phyloP scores from a whole-genome alignment of 257 asterid species.

The Salvia hispanica region DNA sequence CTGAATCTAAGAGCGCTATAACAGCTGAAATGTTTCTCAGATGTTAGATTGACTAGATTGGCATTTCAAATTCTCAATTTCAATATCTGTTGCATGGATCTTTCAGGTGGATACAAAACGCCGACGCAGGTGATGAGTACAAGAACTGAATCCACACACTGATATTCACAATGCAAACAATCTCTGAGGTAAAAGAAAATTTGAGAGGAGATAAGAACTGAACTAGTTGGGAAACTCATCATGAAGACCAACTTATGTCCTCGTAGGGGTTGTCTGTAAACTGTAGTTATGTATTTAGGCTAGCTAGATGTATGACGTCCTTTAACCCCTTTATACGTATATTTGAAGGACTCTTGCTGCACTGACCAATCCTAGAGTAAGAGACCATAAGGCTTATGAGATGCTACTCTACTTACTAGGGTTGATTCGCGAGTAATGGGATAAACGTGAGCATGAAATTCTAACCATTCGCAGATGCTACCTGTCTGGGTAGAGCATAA shows the following conservation, averaged over 20 bases:
- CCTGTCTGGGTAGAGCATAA: neutral
- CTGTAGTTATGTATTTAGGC: conserved; percentile 47
- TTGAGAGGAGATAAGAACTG: conserved; percentile 27
- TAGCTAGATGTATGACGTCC: conserved; percentile 18
- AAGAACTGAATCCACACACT: conserved; percentile 19
- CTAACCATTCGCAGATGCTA: conserved; percentile 17
- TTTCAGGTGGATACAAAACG: conserved; percentile 81
- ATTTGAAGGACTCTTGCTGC: conserved; percentile 25
- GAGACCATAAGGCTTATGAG: conserved; percentile 23
- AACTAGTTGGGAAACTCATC: conserved; percentile 30
- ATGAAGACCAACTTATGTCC: conserved; percentile 32
- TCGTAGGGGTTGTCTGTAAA: conserved; percentile 48
- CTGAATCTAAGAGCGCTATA: neutral
- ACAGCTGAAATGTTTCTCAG: neutral
- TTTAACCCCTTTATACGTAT: neutral
- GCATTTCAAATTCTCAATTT: neutral
- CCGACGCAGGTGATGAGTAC: conserved; percentile 59
- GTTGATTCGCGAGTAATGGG: conserved; percentile 19
- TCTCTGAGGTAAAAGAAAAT: conserved; percentile 31
- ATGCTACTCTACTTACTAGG: conserved; percentile 13
- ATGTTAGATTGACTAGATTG: neutral
- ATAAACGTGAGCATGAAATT: neutral
- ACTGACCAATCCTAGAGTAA: conserved; percentile 26
- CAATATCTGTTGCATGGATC: conserved; percentile 1
- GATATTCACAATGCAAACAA: conserved; percentile 34